Percentiles rank a stretch among this genome's conserved stretches.
Conservation (phyloP, 257 asterid species). For the Cordia subcordata region DNA sequence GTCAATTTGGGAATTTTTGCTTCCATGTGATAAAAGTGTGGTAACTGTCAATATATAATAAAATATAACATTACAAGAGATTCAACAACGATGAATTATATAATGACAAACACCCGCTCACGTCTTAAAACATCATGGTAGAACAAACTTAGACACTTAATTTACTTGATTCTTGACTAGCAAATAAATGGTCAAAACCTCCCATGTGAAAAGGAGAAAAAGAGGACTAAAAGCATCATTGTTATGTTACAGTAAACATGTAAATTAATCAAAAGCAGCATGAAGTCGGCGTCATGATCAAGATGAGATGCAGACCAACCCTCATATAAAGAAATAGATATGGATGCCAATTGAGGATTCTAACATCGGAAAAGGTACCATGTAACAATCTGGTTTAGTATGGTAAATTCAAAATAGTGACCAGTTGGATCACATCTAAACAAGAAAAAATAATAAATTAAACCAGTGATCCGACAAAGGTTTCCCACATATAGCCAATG, state of each 20-base stretch:
- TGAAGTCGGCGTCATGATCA: neutral
- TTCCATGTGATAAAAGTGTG: too few species aligned
- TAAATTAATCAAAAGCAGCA: constrained; percentile 5
- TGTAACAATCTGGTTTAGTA: neutral
- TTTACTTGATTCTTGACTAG: too few species aligned
- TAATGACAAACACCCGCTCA: too few species aligned
- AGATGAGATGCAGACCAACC: neutral
- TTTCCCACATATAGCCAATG: neutral
- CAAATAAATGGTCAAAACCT: constrained; percentile 13
- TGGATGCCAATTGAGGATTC: too few species aligned
- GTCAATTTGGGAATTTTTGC: too few species aligned
- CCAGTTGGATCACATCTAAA: neutral
- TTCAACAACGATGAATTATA: too few species aligned
- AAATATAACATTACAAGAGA: too few species aligned
- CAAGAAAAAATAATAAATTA: neutral
- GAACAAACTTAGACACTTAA: too few species aligned
- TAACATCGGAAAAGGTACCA: too few species aligned
- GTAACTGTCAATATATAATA: too few species aligned
- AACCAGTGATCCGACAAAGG: constrained; percentile 23
- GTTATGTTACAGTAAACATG: neutral
- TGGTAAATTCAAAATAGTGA: neutral
- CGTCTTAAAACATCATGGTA: neutral
- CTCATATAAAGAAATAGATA: too few species aligned
- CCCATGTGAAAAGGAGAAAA: constrained; percentile 20
- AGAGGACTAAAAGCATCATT: neutral